These are phyloP conservation scores for Penicillium brasilianum DNA, from an alignment of 2,329 filamentous ascomycete genomes.

Conservation along the genomic window DNA sequence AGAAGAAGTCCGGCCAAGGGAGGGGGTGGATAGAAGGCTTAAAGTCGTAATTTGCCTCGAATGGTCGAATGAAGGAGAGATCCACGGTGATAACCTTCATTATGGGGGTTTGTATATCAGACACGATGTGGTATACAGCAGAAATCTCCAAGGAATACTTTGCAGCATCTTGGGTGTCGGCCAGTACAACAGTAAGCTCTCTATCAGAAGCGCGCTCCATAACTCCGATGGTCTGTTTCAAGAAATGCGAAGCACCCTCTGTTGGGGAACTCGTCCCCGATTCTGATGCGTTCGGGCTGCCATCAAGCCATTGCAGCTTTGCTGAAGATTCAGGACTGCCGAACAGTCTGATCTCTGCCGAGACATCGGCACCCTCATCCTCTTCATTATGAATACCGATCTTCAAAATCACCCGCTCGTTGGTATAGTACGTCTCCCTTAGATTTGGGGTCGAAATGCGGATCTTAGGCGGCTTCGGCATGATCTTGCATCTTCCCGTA, in stretches of 20 bases:
- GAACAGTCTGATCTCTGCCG: slow-evolving; percentile 70
- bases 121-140: slow-evolving; percentile 76
- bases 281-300: slow-evolving; percentile 27
- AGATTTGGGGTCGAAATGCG: slow-evolving; percentile 70
- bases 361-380: slow-evolving; percentile 74
- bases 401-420: slow-evolving; percentile 72
- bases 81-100: slow-evolving; percentile 72
- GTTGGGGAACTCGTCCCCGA: slow-evolving; percentile 34
- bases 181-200: slow-evolving; percentile 52
- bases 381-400: slow-evolving; percentile 81
- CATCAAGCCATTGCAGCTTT: slow-evolving; percentile 54
- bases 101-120: slow-evolving; percentile 80
- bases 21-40: slow-evolving; percentile 76
- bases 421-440: slow-evolving; percentile 78
- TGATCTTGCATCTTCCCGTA: slow-evolving; percentile 68
- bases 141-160: slow-evolving; percentile 73
- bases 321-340: slow-evolving; percentile 59
- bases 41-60: slow-evolving; percentile 91
- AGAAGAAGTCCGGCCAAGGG: slow-evolving; percentile 87
- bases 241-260: slow-evolving; percentile 37
- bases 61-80: slow-evolving; percentile 77
- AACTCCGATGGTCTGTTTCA: slow-evolving; percentile 42
- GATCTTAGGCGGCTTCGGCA: slow-evolving; percentile 91
- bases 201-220: slow-evolving; percentile 40
- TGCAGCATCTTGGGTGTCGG: slow-evolving; percentile 58